Conservation (phyloP, 768 basidiomycete species). For the Auricularia sp. region DNA sequence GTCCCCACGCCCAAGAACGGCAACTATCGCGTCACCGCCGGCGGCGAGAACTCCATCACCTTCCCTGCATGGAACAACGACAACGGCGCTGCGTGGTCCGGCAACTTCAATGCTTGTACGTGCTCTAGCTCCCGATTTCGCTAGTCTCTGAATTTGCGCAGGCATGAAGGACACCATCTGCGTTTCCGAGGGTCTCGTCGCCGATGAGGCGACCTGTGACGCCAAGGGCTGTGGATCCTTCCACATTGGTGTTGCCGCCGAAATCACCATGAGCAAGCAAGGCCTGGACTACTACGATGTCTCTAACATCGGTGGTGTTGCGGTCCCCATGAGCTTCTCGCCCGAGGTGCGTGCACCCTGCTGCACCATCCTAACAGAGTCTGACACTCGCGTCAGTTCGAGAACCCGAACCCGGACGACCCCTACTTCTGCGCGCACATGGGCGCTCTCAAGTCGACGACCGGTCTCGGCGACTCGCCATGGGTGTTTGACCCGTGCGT, state of each 20-base stretch:
- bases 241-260: conserved; percentile 1
- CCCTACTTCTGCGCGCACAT: conserved; percentile 8
- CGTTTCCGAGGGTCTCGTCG: not conserved
- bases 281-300: conserved; percentile 9
- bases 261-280: conserved; percentile 4
- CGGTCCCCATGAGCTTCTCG: conserved; percentile 6
- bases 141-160: no score
- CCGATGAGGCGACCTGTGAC: conserved; percentile 5
- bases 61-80: conserved; percentile 3
- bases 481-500: conserved; percentile 2
- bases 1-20: conserved; percentile 4
- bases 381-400: not conserved
- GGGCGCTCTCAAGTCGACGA: not conserved
- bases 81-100: conserved; percentile 7
- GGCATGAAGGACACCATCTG: conserved; percentile 4
- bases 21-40: conserved; percentile 6
- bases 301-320: conserved; percentile 7
- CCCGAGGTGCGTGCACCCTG: not conserved
- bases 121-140: no score
- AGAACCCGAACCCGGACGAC: not conserved
- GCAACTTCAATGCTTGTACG: conserved; percentile 7
- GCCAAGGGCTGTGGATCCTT: conserved; percentile 5
- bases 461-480: not conserved
- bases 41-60: conserved; percentile 4
- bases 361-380: no score